Evolutionary conservation across 768 basidiomycete genomes (phyloP).

Genomic region (Tulasnella sp.): DNA sequence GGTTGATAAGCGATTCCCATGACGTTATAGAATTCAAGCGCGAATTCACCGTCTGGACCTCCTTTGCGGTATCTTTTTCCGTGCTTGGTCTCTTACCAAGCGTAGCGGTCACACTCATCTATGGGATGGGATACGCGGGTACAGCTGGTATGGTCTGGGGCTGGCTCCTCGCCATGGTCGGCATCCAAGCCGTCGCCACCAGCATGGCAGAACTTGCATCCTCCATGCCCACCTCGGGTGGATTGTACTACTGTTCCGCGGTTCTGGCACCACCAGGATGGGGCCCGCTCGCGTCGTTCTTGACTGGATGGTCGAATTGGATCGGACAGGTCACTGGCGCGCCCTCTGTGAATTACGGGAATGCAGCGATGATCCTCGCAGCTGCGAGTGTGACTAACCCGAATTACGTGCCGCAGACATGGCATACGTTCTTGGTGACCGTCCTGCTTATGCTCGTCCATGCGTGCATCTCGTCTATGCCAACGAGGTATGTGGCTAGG

Average conservation of each 20-base stretch:
- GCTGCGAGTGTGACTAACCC: slow-evolving; percentile 5
- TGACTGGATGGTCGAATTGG: slow-evolving; percentile 16
- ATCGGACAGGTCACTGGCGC: slow-evolving; percentile 9
- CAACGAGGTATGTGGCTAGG: slow-evolving; percentile 11
- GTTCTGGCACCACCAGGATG: slow-evolving; percentile 9
- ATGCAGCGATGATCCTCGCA: slow-evolving; percentile 14
- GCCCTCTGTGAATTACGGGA: slow-evolving; percentile 14
- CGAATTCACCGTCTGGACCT: slow-evolving; percentile 12
- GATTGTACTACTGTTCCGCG: not conserved
- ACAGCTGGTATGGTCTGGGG: slow-evolving; percentile 10
- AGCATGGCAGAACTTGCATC: slow-evolving; percentile 15
- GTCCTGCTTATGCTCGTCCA: slow-evolving; percentile 8
- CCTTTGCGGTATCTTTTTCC: slow-evolving; percentile 16
- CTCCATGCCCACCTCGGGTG: slow-evolving; percentile 15
- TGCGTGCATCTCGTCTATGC: slow-evolving; percentile 5
- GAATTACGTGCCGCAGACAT: slow-evolving; percentile 4
- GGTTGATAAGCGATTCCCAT: no score
- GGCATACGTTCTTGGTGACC: slow-evolving; percentile 3
- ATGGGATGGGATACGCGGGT: slow-evolving; percentile 11
- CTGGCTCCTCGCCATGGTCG: slow-evolving; percentile 6
- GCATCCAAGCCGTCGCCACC: slow-evolving; percentile 14
- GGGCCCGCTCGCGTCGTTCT: slow-evolving; percentile 10
- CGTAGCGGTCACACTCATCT: slow-evolving; percentile 12
- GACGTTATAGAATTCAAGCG: no score
- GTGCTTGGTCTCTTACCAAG: slow-evolving; percentile 15